Base-by-base conservation (phyloP, 2,329 filamentous ascomycete species). In the Pyrenophora teres region DNA sequence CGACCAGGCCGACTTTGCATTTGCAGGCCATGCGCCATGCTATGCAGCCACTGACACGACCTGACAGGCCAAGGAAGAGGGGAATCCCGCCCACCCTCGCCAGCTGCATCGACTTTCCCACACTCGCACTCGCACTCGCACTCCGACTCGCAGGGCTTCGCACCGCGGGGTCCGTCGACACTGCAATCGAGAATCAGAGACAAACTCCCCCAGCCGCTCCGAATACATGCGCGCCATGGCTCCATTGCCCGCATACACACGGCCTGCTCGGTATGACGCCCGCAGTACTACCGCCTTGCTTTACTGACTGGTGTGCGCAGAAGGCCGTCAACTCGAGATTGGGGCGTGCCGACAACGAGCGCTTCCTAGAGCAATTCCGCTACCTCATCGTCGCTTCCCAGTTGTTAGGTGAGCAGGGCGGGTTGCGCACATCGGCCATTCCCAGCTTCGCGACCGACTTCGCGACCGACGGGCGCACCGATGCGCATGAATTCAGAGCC, bases 301-400 rank as follows among this genome's bases (percentile, higher is more conserved):
- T 68, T 38, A 67, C 62, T 21, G 19, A 21, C 6, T 58, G 15
- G 15, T 15, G 27, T n/a, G 25, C 38, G 25, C 67, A 90, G 87
- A 83, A 81, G 64, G 87, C 83, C 8, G 82, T 92, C 51, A 88
- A 88, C 59, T 86, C 87, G 35, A 83, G 84, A 55, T 82, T 96
- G 57, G 87, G 89, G 48, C 82, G 87, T 59, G 85, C 84, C 62
- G 92, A 96, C 64, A 95, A 92, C 69, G 83, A 87, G 62, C 87
- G 87, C 60, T 96, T 97, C 67, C 81, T 96, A 52, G 92, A 97
- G 74, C 89, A 92, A 69, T 97, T 97, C 68, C 89, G 92, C 58
- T 97, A 97, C 75, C 88, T 90, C 18, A 90, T 97, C 59, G 89
- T 97, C 67, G 92, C 92, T 43, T 97, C 92, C 18, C 92, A 96